Conservation (phyloP, 805 yeast genomes). For the Nakazawaea wickerhamii region DNA sequence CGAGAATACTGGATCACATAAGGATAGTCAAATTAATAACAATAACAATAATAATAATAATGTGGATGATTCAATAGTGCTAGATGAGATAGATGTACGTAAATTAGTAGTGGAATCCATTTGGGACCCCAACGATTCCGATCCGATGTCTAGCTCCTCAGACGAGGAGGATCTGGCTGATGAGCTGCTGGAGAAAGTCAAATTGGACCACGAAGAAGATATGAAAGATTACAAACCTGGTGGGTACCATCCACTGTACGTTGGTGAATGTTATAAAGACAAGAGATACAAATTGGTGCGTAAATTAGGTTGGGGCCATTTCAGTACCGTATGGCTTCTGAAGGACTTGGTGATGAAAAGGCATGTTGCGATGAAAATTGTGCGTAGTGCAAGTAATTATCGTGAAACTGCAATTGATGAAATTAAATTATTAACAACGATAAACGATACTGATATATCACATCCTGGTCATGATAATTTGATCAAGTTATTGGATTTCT, state of each 20-base stretch:
- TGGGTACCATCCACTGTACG: conserved; percentile 91
- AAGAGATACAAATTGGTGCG: conserved; percentile 71
- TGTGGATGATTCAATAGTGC: neutral
- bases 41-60: neutral
- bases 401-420: conserved; percentile 95
- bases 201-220: conserved; percentile 70
- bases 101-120: conserved; percentile 6
- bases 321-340: conserved; percentile 93
- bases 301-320: conserved; percentile 98
- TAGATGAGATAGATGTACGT: conserved; percentile 6
- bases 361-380: conserved; percentile 93
- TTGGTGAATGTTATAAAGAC: conserved; percentile 80
- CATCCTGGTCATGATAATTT: conserved; percentile 84
- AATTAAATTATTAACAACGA: conserved; percentile 67
- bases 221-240: conserved; percentile 82
- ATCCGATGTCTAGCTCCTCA: conserved; percentile 1
- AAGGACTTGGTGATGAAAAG: conserved; percentile 46
- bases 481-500: conserved; percentile 75
- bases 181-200: conserved; percentile 5
- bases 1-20: neutral
- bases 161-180: conserved; percentile 5
- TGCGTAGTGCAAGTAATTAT: conserved; percentile 84
- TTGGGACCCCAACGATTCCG: conserved; percentile 11
- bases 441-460: conserved; percentile 52
- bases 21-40: neutral